A percentile compares a stretch with the other conserved stretches of the same genome.
Evolutionary conservation across 129 eudicot genomes (phyloP).

Genomic region (Chrysanthemum lavandulifolium): DNA sequence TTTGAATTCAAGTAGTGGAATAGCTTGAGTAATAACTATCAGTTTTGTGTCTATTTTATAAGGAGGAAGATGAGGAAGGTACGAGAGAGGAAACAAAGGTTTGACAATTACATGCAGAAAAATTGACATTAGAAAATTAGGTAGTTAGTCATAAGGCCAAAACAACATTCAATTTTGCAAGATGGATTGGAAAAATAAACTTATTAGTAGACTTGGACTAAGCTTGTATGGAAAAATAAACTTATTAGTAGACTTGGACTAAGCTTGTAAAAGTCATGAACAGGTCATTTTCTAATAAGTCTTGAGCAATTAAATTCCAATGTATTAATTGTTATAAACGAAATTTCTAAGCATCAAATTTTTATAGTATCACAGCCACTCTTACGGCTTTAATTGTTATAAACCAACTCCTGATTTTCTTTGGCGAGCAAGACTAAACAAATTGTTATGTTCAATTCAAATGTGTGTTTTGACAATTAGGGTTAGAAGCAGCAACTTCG

Average conservation of each 20-base stretch:
- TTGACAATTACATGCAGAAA: background rate
- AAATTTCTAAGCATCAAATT: no score
- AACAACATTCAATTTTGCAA: slow-evolving; percentile 8
- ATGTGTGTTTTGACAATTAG: background rate
- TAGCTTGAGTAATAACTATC: background rate
- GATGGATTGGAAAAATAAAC: background rate
- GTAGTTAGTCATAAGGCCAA: slow-evolving; percentile 1
- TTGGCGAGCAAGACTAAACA: background rate
- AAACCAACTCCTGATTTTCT: background rate
- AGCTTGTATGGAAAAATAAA: no score
- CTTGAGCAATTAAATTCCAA: background rate
- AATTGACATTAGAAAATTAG: background rate
- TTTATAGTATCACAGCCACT: no score
- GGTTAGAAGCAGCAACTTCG: no score
- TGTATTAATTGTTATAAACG: no score
- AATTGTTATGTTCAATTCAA: background rate
- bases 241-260: no score
- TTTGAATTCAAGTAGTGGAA: background rate
- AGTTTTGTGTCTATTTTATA: slow-evolving; percentile 1
- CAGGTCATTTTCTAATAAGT: background rate
- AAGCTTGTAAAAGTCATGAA: background rate
- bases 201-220: background rate
- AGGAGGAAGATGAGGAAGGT: slow-evolving; percentile 4
- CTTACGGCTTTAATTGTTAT: background rate
- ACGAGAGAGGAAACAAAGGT: background rate